Evolutionary conservation across 768 basidiomycete species (phyloP), one percentile per base, ranked within the genome.

Genomic region (Serendipita sp.): DNA sequence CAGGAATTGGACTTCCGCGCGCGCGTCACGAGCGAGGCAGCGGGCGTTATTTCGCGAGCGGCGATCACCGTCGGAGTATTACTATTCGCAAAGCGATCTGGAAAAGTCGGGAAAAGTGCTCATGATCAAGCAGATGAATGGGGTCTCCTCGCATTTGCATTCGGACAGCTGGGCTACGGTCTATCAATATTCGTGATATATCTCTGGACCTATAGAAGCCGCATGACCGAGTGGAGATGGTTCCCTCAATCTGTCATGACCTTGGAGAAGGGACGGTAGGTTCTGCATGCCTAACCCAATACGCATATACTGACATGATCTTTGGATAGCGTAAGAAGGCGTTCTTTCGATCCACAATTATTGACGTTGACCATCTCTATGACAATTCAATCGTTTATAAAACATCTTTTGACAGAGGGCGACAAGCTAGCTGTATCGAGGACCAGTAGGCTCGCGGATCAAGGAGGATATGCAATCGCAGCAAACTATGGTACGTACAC

Each of bases 391-490:
- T 91, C 89, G 0, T 68, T 96, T 2, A 79, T 97, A 67, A 99
- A 99, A 73, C 96, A 98, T 73, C 81, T 97, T 68, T 77, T 99
- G 32, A 98, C 95, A 0, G 96, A 98, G 71, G 92, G 91, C 2
- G 96, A 99, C 73, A 91, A 96, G 70, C 76, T 98, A 48, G 80
- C 95, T 10, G 79, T 99, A 16, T 89, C 90, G 0, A 83, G 81
- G 72, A 83, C 91, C 70, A 92, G 91, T 66, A 85, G 88, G 35
- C 75, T 95, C 60, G 78, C 84, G 52, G 88, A 94, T 72, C 93
- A 97, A 74, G 95, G 91, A 3, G 94, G 92, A 1, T 98, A 96
- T 73, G 95, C 94, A 0, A 79, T 98, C 11, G 95, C 96, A 11
- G 86, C 88, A 44, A 98, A 97, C 73, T 99, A 98, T 72, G 96